Base-by-base conservation (phyloP, 2,329 filamentous ascomycete genomes). In the Botrytis paeoniae region DNA sequence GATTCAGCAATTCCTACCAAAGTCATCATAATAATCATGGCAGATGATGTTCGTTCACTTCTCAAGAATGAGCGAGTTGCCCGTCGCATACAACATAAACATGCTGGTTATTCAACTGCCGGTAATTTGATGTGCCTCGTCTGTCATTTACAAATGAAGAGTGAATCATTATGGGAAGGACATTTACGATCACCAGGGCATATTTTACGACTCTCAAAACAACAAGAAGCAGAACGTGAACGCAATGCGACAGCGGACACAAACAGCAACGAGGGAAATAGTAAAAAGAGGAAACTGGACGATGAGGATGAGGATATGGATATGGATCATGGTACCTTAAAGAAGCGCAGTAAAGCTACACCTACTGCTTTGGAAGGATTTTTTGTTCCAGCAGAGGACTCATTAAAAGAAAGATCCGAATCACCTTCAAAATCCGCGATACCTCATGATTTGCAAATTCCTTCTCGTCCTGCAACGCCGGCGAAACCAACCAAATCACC, bases 1-100 rank as follows among this genome's bases (percentile, higher is more conserved):
- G 39, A 8, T 25, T 16, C 4, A 12, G 20, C 10, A 25, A 57
- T 29, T 35, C 5, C 7, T 6, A 32, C 3, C 16, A 20, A 32
- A 16, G 57, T 32, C 65, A 32, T 20, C 29, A 48, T 10, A 66
- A 37, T 22, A 59, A 60, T 25, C 41, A 95, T 96, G 92, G 86
- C 93, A 77, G 93, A 97, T 82, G 93, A 97, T 82, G 91, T 93
- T 39, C 91, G 94, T 78, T 89, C 92, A 51, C 88, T 97, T 66
- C 87, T 97, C 73, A 92, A 93, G 78, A 91, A 91, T 79, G 92
- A 95, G 82, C 90, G 93, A 76, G 89, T 90, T 72, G 88, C 91
- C 75, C 90, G 93, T 73, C 89, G 92, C 76, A 90, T 95, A 78
- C 87, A 90, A 69, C 91, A 93, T 78, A 89, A 91, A 6, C 85